phyloP scores from a whole-genome alignment of 768 basidiomycete genomes.

The Rickenella mellea region DNA sequence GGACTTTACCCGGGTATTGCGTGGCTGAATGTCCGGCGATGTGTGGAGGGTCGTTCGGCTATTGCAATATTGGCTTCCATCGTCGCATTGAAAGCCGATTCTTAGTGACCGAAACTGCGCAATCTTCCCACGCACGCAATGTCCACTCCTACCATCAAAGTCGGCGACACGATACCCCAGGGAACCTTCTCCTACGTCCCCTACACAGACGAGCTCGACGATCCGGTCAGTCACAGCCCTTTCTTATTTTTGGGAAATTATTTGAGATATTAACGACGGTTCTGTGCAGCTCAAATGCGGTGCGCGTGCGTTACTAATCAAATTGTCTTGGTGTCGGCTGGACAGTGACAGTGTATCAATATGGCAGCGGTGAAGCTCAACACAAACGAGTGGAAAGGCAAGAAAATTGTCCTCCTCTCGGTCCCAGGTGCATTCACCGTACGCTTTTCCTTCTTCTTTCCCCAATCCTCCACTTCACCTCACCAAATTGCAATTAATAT shows the following conservation, averaged over 20 bases:
- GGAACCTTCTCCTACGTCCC: conserved; percentile 44
- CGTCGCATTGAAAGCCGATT: too few relatives aligned
- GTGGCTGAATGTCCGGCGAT: too few relatives aligned
- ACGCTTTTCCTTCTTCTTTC: conserved; percentile 12
- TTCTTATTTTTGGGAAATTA: neutral
- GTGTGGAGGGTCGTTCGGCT: too few relatives aligned
- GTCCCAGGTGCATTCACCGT: conserved; percentile 82
- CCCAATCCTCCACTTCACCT: neutral
- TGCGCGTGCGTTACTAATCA: conserved; percentile 46
- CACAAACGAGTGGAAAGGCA: conserved; percentile 66
- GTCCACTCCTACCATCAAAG: conserved; percentile 34
- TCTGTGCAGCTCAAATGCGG: conserved; percentile 48
- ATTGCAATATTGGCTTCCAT: too few relatives aligned
- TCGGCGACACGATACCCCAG: conserved; percentile 42
- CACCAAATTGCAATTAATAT: neutral
- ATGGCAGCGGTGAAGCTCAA: conserved; percentile 40
- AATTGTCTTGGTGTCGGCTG: neutral
- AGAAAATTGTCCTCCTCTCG: conserved; percentile 71
- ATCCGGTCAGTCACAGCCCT: conserved; percentile 32
- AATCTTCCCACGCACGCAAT: too few relatives aligned
- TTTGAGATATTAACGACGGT: neutral
- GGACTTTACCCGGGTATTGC: too few relatives aligned
- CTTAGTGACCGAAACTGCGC: too few relatives aligned
- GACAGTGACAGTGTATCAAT: neutral
- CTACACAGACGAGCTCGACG: conserved; percentile 52